Evolutionary conservation across 305 asterid genomes (phyloP).

Genomic region (Nicotiana rustica): DNA sequence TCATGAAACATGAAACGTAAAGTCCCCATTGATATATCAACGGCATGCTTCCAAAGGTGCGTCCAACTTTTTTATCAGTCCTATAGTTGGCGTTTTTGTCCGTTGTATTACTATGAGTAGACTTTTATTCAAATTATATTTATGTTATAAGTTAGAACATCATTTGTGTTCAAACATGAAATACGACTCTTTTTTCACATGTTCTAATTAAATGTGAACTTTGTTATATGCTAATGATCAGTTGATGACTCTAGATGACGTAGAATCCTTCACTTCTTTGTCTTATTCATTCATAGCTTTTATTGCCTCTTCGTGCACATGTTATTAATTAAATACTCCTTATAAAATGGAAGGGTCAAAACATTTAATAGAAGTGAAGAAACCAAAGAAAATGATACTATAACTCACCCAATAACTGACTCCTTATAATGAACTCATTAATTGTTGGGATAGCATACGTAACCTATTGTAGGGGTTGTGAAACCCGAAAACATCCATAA

Average conservation of each 20-base stretch:
- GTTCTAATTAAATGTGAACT: background rate
- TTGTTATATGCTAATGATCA: background rate
- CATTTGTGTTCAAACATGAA: constrained; percentile 21
- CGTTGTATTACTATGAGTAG: background rate
- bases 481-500: constrained; percentile 1
- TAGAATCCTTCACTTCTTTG: background rate
- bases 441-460: background rate
- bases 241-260: background rate
- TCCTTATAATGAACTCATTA: constrained; percentile 5
- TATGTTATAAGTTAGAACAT: background rate
- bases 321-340: background rate
- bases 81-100: background rate
- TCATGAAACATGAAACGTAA: background rate
- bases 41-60: background rate
- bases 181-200: background rate
- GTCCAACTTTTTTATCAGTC: background rate
- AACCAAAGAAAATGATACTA: background rate
- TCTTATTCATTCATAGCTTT: background rate
- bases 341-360: background rate
- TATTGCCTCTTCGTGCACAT: background rate
- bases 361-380: background rate
- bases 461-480: background rate
- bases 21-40: background rate
- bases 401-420: background rate
- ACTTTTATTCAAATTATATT: background rate